Evolutionary conservation across 2,329 filamentous ascomycete species (phyloP).

Genomic region (Fusarium keratoplasticum): DNA sequence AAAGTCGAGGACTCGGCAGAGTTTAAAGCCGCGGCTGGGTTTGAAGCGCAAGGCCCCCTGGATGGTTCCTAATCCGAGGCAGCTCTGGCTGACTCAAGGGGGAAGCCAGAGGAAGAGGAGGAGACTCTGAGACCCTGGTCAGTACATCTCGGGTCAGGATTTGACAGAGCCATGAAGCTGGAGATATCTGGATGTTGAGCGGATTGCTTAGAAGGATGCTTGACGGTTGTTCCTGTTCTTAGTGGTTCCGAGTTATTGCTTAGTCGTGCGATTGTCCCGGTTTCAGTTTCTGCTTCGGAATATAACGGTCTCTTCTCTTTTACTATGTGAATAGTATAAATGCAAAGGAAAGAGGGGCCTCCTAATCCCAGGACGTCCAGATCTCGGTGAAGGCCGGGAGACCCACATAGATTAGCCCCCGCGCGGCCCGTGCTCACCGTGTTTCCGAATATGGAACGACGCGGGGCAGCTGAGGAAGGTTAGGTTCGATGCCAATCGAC

Average conservation of each 20-base stretch:
- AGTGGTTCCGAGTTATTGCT: background rate
- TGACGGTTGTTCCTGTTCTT: background rate
- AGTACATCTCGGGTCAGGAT: background rate
- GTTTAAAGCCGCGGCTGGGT: background rate
- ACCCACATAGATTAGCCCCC: background rate
- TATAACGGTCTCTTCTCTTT: background rate
- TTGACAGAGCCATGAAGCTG: background rate
- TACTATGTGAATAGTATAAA: background rate
- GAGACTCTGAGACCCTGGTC: background rate
- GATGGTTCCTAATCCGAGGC: background rate
- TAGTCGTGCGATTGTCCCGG: background rate
- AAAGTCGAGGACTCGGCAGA: background rate
- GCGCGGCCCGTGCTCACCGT: slow-evolving; percentile 10
- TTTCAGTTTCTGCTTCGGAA: background rate
- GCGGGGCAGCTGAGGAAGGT: background rate
- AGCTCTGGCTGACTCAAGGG: background rate
- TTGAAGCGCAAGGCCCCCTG: slow-evolving; percentile 29
- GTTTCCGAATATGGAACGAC: background rate
- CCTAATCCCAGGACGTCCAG: background rate
- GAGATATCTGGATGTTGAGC: background rate
- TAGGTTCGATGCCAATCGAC: background rate
- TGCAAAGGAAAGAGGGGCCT: background rate
- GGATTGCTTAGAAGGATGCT: background rate
- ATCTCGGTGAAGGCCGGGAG: slow-evolving; percentile 7
- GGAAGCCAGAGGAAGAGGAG: background rate